A percentile compares a stretch with the other conserved stretches of the same genome.
Conservation (phyloP, 108 stramenopile species). For the Skeletonema tropicum region DNA sequence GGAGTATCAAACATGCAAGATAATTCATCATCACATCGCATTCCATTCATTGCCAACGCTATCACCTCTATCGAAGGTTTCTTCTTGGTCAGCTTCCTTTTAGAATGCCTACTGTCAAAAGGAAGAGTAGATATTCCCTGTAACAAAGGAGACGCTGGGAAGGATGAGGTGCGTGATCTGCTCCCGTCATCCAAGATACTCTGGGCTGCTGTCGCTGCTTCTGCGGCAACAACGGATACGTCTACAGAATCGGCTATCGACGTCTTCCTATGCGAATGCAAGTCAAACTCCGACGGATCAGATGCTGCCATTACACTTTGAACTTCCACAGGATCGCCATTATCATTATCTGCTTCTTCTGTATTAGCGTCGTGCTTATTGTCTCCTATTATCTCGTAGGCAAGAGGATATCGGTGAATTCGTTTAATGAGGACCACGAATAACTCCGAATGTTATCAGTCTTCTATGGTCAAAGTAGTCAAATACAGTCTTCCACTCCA, state of each 20-base stretch:
- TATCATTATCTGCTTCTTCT: not conserved
- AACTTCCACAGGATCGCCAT: constrained; percentile 36
- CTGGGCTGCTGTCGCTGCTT: constrained; percentile 15
- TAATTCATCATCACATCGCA: constrained; percentile 79
- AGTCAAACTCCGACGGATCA: constrained; percentile 7
- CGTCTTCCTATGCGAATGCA: not conserved
- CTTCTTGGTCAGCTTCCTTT: constrained; percentile 15
- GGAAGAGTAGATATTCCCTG: not conserved
- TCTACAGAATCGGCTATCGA: not conserved
- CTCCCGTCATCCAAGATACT: constrained; percentile 7
- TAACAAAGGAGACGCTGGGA: constrained; percentile 5
- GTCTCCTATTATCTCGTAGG: constrained; percentile 33
- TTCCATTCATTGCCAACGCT: constrained; percentile 75
- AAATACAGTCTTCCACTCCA: constrained; percentile 72
- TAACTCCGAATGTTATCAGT: constrained; percentile 85
- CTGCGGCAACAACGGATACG: constrained; percentile 6
- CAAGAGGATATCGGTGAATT: constrained; percentile 82
- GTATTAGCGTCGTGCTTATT: constrained; percentile 9
- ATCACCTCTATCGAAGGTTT: constrained; percentile 39
- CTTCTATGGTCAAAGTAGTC: constrained; percentile 83
- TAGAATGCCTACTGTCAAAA: constrained; percentile 6
- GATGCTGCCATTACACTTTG: constrained; percentile 35
- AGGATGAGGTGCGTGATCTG: constrained; percentile 6
- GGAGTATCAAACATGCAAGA: constrained; percentile 73
- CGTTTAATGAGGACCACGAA: constrained; percentile 80